Percentiles rank a stretch among this genome's conserved stretches.
Evolutionary conservation across 305 asterid species (phyloP).

Genomic region (Fraxinus ornus): DNA sequence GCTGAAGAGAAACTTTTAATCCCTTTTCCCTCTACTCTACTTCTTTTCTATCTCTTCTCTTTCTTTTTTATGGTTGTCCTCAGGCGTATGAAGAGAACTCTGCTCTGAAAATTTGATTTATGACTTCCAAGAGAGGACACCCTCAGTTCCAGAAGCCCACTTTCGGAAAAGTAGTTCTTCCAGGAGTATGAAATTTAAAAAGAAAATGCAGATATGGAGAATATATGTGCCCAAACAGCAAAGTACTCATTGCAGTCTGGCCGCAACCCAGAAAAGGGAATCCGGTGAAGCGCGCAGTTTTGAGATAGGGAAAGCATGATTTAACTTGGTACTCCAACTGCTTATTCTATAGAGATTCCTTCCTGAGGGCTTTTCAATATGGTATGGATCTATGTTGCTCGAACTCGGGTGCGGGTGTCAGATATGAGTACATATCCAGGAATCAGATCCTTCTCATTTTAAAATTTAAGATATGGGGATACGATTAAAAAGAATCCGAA

Average conservation of each 20-base stretch:
- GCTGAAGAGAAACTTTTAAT: background rate
- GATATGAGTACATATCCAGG: too few relatives aligned
- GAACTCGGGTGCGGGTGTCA: too few relatives aligned
- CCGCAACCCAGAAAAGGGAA: background rate
- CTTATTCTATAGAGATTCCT: background rate
- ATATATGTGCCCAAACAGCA: background rate
- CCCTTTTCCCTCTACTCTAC: background rate
- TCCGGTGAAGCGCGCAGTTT: background rate
- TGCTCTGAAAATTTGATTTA: background rate
- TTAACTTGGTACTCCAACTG: background rate
- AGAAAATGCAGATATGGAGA: background rate
- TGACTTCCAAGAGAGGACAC: background rate
- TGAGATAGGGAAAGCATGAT: background rate
- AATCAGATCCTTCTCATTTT: too few relatives aligned
- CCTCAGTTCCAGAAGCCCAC: background rate
- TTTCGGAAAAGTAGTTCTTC: background rate
- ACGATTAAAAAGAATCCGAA: too few relatives aligned
- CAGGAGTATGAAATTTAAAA: background rate
- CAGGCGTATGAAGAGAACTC: background rate
- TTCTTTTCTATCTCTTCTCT: background rate
- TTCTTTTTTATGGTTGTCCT: background rate
- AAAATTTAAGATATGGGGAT: too few relatives aligned
- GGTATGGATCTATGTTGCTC: background rate
- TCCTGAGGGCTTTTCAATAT: background rate
- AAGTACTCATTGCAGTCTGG: background rate